Base-by-base conservation (phyloP, 257 asterid species). In the Solanum neorickii region DNA sequence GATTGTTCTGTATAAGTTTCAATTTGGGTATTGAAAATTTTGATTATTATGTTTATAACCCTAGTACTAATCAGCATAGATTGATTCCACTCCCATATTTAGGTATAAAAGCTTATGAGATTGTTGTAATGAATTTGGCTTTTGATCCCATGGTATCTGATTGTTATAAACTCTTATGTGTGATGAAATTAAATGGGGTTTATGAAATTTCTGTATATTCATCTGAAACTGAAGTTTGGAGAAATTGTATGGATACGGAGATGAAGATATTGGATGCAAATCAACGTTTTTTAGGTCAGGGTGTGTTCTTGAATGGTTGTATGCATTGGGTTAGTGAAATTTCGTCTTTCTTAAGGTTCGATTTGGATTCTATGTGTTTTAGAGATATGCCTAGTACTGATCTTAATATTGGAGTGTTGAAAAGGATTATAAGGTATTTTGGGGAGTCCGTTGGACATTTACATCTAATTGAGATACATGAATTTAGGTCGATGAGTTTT, bases 11-110 rank as follows among this genome's bases (percentile, higher is more conserved):
- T 60, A 77, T 89, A 37, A 35, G 35, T 12, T 44, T 82, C 15
- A 9, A 15, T 5, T 62, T 27, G 7, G 13, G 31, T 29, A 5
- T 7, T 27, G 44, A 41, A 75, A 75, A 39, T 52, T 4, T 52
- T 65, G n/a, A 44, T 23, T 37, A 20, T 7, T 35, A 84, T 78
- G 88, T 89, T n/a, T 87, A 70, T 86, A 89, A 89, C 31, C 91
- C 91, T 7, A 41, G 62, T 18, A 89, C 88, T 37, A 27, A 76
- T 72, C 66, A 69, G 27, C 60, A 44, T 42, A 82, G 84, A 82
- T 35, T 68, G 15, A 70, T 80, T 82, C 88, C 90, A 52, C n/a
- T 16, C n/a, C 62, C 62, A 16, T 16, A 18, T 52, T 52, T 52
- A 52, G 62, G 62, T 52, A 52, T 52, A 52, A 52, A 52, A 52